Evolutionary conservation across 2,329 filamentous ascomycete genomes (phyloP), one percentile per base, ranked within the genome.

Genomic region (Pseudogymnoascus sp.): DNA sequence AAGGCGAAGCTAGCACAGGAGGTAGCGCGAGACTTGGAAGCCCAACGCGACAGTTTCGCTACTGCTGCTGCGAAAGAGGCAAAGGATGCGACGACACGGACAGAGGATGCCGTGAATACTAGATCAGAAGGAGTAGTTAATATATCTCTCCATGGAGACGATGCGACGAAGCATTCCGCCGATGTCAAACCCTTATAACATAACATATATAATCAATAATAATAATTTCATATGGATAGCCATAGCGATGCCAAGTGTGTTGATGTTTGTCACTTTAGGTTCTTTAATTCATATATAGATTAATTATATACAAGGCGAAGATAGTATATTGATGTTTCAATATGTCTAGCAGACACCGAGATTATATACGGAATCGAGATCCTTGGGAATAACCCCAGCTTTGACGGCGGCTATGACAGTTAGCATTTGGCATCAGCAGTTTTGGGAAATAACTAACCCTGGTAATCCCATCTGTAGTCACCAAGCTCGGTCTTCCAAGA

Each of bases 401-500:
- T 64, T 67, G 31, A 71, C 69, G 12, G 70, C 70, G 10, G 66
- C 68, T 66, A 48, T 15, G 21, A 15, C 12, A 9, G 21, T 44
- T 41, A 39, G 35, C 5, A 33, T 15, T 58, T 15, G 41, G 39
- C 29, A 61, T 29, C 15, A 33, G 27, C 21, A 33, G 27, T 48
- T n/a, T 48, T 12, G 9, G 27, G n/a, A 41, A 31, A 13, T 21
- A 62, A 62, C 60, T 25, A 59, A 64, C 68, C 74, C 68, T 75
- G 70, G 66, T 83, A 82, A 64, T 77, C 77, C 80, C 80, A 82
- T 21, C 78, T 70, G 72, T 76, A 81, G 66, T 81, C 78, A 36
- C 74, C 75, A 63, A 78, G 13, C 70, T 82, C 69, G 3, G 71
- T 69, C 72, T 85, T 86, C 84, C 83, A 86, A 0, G 78, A 78